Evolutionary conservation across 1,139 yeast species (phyloP).

Genomic region (Debaryomyces coudertii): DNA sequence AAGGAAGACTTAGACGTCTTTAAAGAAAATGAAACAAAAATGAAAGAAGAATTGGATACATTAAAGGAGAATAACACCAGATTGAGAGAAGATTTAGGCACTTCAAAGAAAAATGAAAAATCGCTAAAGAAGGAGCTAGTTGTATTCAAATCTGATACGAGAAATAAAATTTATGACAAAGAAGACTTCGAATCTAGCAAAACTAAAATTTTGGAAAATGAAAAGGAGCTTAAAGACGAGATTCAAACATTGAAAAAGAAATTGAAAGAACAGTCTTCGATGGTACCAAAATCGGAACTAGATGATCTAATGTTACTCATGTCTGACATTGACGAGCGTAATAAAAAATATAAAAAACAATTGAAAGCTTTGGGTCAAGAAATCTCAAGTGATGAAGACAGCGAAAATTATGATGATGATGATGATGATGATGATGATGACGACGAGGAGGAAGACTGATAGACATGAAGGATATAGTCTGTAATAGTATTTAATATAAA

Average conservation of each 20-base stretch:
- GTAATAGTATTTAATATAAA: background rate
- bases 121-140: background rate
- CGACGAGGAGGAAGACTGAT: background rate
- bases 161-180: slow-evolving; percentile 12
- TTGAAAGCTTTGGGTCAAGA: slow-evolving; percentile 53
- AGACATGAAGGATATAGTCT: background rate
- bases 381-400: slow-evolving; percentile 50
- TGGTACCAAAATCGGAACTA: slow-evolving; percentile 61
- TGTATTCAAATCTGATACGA: slow-evolving; percentile 10
- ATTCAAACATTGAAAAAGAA: slow-evolving; percentile 17
- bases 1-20: background rate
- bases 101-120: slow-evolving; percentile 9
- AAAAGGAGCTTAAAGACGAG: slow-evolving; percentile 16
- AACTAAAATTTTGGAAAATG: slow-evolving; percentile 9
- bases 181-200: slow-evolving; percentile 11
- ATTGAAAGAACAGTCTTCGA: slow-evolving; percentile 17
- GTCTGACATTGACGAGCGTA: slow-evolving; percentile 73
- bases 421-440: slow-evolving; percentile 24
- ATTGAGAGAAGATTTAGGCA: slow-evolving; percentile 4
- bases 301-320: slow-evolving; percentile 79
- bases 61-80: slow-evolving; percentile 9
- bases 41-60: slow-evolving; percentile 5
- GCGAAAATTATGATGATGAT: slow-evolving; percentile 40
- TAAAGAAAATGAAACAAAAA: background rate
- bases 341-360: slow-evolving; percentile 57